These are phyloP conservation scores for Curvularia eragrostidis DNA, from an alignment of 2,329 filamentous ascomycete genomes.

Conservation along the genomic window DNA sequence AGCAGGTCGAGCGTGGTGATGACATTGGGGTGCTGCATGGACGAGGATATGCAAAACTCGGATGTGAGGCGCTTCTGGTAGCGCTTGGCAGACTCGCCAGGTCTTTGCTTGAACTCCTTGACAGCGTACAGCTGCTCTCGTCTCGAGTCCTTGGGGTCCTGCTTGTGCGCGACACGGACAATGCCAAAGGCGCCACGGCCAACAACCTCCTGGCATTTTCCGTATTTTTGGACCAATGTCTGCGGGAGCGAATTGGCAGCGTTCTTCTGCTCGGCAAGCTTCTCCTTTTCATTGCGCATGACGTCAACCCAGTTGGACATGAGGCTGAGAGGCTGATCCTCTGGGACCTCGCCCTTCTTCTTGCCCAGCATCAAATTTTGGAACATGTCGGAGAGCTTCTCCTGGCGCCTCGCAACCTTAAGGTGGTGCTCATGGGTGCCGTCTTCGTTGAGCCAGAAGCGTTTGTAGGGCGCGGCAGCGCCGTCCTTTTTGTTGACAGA, in stretches of 20 bases:
- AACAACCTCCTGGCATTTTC: slow-evolving; percentile 96
- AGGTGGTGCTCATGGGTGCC: slow-evolving; percentile 87
- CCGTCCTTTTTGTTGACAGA: slow-evolving; percentile 43
- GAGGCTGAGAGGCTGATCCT: slow-evolving; percentile 83
- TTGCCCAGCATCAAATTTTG: slow-evolving; percentile 81
- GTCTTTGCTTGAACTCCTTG: slow-evolving; percentile 94
- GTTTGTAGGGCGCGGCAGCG: slow-evolving; percentile 39
- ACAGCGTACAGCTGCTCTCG: slow-evolving; percentile 93
- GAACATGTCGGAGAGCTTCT: slow-evolving; percentile 93
- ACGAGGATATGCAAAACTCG: slow-evolving; percentile 98
- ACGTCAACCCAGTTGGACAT: slow-evolving; percentile 98
- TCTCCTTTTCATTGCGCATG: slow-evolving; percentile 84
- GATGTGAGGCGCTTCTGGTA: slow-evolving; percentile 97
- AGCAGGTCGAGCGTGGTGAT: slow-evolving; percentile 96
- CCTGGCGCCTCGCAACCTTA: slow-evolving; percentile 87
- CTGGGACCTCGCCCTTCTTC: slow-evolving; percentile 73
- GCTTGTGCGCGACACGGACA: slow-evolving; percentile 96
- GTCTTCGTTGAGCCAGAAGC: slow-evolving; percentile 66
- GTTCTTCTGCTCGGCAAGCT: slow-evolving; percentile 75
- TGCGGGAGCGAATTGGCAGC: slow-evolving; percentile 76
- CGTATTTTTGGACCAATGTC: slow-evolving; percentile 93
- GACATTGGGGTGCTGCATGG: slow-evolving; percentile 93
- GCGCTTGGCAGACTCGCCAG: slow-evolving; percentile 94
- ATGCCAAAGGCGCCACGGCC: slow-evolving; percentile 97
- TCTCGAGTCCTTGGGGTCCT: slow-evolving; percentile 76